Percentiles rank a stretch among this genome's conserved stretches.
Evolutionary conservation across 2,329 filamentous ascomycete genomes (phyloP).

Genomic region (Alternaria infectoria): DNA sequence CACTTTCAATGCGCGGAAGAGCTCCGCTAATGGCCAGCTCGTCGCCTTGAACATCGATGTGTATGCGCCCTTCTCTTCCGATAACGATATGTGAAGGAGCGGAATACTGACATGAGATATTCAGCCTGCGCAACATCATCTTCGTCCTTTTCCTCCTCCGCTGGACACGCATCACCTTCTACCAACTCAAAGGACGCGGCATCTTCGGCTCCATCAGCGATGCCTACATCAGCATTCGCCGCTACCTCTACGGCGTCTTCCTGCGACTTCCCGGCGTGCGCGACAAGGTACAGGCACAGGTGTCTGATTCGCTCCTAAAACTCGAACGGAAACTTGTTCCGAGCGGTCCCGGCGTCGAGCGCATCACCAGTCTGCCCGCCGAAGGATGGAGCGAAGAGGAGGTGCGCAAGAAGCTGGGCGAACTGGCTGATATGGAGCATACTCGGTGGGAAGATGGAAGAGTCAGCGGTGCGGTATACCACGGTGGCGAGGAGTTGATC

Average conservation of each 20-base stretch:
- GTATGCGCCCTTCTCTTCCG: slow-evolving; percentile 59
- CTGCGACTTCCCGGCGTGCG: slow-evolving; percentile 86
- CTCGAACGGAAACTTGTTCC: slow-evolving; percentile 85
- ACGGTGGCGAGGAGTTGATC: slow-evolving; percentile 82
- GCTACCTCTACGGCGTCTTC: slow-evolving; percentile 83
- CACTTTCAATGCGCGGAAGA: slow-evolving; percentile 67
- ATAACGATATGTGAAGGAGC: not conserved
- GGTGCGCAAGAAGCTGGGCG: slow-evolving; percentile 78
- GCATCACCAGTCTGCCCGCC: slow-evolving; percentile 78
- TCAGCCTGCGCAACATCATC: slow-evolving; percentile 78
- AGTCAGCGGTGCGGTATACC: slow-evolving; percentile 95
- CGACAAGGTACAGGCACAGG: slow-evolving; percentile 81
- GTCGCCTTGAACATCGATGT: slow-evolving; percentile 70
- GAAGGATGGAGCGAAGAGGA: slow-evolving; percentile 83
- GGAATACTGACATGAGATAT: not conserved
- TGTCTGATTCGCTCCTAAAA: slow-evolving; percentile 79
- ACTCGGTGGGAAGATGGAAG: slow-evolving; percentile 96
- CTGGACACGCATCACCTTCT: slow-evolving; percentile 78
- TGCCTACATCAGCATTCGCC: slow-evolving; percentile 73
- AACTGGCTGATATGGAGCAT: slow-evolving; percentile 85
- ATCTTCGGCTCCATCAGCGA: slow-evolving; percentile 78
- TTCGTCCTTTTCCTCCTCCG: slow-evolving; percentile 88
- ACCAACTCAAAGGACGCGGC: slow-evolving; percentile 88
- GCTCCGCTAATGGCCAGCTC: slow-evolving; percentile 61
- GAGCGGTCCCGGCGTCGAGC: slow-evolving; percentile 70